Conservation (phyloP, 2,329 filamentous ascomycete species). For the Coniosporium tulheliwenetii region DNA sequence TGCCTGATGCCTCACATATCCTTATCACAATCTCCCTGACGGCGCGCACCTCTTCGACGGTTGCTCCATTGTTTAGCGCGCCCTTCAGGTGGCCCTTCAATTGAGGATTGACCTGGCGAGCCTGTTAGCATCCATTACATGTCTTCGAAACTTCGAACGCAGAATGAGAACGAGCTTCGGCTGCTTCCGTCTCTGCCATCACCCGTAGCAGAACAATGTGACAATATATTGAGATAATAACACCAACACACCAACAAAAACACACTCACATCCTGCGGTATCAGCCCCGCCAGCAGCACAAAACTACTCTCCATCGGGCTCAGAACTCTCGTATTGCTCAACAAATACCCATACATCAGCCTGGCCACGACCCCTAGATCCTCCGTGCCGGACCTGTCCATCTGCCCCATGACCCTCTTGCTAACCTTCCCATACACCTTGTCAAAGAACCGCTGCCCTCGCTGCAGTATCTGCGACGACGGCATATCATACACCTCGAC, state of each 20-base stretch:
- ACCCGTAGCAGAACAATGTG: too few relatives aligned
- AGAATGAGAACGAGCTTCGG: neutral
- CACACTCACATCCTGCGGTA: conserved; percentile 33
- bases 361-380: conserved; percentile 33
- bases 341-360: conserved; percentile 33
- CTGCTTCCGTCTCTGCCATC: neutral
- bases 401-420: conserved; percentile 29
- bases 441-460: conserved; percentile 33
- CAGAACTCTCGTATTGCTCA: conserved; percentile 33
- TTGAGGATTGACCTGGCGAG: conserved; percentile 31
- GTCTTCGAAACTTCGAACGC: neutral
- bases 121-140: conserved; percentile 2
- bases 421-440: conserved; percentile 35
- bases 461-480: conserved; percentile 20
- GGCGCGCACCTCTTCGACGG: conserved; percentile 31
- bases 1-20: conserved; percentile 32
- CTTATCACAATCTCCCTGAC: conserved; percentile 30
- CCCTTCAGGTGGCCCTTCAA: conserved; percentile 37
- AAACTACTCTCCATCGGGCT: conserved; percentile 32
- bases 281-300: conserved; percentile 33
- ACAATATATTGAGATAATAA: neutral
- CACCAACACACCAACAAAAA: neutral
- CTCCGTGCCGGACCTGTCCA: conserved; percentile 33
- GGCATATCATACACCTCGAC: conserved; percentile 24
- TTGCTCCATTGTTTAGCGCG: conserved; percentile 34